A percentile compares a stretch with the other conserved stretches of the same genome.
phyloP scores from a whole-genome alignment of 192 early-diverging fungal species.

The Backusella australiensis region DNA sequence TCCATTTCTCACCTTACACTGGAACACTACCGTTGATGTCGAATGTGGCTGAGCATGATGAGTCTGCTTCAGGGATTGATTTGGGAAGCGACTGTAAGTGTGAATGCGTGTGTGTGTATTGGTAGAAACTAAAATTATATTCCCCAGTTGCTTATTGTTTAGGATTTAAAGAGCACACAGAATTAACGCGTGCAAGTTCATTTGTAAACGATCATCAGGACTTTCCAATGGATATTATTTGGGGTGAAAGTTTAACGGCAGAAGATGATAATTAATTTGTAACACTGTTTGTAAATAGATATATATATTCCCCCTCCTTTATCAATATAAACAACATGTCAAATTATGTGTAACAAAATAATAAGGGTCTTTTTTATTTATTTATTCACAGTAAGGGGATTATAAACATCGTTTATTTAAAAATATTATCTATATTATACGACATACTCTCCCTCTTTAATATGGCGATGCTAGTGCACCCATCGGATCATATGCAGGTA shows the following conservation, averaged over 20 bases:
- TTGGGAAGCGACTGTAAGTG: slow-evolving; percentile 37
- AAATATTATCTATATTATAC: too few relatives aligned
- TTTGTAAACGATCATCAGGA: not conserved
- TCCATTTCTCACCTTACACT: slow-evolving; percentile 25
- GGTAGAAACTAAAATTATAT: not conserved
- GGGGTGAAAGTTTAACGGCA: slow-evolving; percentile 30
- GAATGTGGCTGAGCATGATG: slow-evolving; percentile 1
- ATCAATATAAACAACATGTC: not conserved
- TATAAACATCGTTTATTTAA: not conserved
- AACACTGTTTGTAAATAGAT: not conserved
- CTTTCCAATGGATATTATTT: slow-evolving; percentile 20
- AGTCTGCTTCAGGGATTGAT: slow-evolving; percentile 25
- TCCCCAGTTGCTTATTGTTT: slow-evolving; percentile 30
- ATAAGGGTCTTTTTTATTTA: not conserved
- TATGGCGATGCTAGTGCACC: slow-evolving; percentile 54
- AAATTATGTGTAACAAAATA: not conserved
- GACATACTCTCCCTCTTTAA: not conserved
- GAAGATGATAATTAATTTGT: not conserved
- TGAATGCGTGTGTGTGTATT: not conserved
- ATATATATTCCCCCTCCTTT: not conserved
- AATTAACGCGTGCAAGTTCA: slow-evolving; percentile 18
- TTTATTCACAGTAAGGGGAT: not conserved
- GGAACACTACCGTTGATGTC: slow-evolving; percentile 22
- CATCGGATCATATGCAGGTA: slow-evolving; percentile 80
- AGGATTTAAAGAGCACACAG: slow-evolving; percentile 25